These are phyloP conservation scores for Boletellus dicymbophilus DNA, from an alignment of 1,284 basidiomycete genomes.

Conservation along the genomic window DNA sequence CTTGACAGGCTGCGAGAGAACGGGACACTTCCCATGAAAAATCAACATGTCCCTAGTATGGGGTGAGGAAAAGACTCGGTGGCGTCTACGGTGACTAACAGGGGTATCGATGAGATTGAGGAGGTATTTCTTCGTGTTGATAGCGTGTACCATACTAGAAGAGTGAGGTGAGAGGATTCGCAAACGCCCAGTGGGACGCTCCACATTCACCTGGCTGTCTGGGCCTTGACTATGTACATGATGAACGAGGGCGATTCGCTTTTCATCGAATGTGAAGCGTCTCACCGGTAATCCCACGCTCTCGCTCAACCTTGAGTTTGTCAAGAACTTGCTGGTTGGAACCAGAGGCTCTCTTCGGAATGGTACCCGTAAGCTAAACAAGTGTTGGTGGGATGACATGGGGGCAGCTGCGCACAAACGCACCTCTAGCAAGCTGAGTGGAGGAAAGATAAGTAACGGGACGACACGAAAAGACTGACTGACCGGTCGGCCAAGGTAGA, in stretches of 20 bases:
- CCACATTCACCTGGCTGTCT: conserved; percentile 86
- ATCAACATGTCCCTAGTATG: conserved; percentile 84
- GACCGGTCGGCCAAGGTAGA: conserved; percentile 88
- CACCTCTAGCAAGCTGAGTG: conserved; percentile 68
- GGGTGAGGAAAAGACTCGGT: conserved; percentile 9
- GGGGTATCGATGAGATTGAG: conserved; percentile 98
- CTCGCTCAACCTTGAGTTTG: conserved; percentile 95
- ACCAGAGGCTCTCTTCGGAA: conserved; percentile 63
- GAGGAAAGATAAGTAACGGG: background rate
- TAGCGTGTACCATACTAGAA: conserved; percentile 74
- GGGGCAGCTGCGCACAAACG: conserved; percentile 6
- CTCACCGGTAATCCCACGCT: conserved; percentile 90
- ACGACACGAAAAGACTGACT: conserved; percentile 24
- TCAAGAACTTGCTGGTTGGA: conserved; percentile 90
- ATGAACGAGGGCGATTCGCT: conserved; percentile 7
- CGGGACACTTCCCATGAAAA: conserved; percentile 97
- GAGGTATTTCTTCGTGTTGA: conserved; percentile 62
- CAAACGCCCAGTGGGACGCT: background rate
- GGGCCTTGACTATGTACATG: conserved; percentile 70
- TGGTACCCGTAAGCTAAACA: conserved; percentile 83
- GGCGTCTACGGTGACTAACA: conserved; percentile 40
- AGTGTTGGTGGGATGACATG: conserved; percentile 7
- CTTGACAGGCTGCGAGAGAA: conserved; percentile 92
- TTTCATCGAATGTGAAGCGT: conserved; percentile 1
- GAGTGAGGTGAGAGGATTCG: conserved; percentile 8